These are phyloP conservation scores for Dioscorea alata DNA, from an alignment of 106 monocot species.

Conservation along the genomic window DNA sequence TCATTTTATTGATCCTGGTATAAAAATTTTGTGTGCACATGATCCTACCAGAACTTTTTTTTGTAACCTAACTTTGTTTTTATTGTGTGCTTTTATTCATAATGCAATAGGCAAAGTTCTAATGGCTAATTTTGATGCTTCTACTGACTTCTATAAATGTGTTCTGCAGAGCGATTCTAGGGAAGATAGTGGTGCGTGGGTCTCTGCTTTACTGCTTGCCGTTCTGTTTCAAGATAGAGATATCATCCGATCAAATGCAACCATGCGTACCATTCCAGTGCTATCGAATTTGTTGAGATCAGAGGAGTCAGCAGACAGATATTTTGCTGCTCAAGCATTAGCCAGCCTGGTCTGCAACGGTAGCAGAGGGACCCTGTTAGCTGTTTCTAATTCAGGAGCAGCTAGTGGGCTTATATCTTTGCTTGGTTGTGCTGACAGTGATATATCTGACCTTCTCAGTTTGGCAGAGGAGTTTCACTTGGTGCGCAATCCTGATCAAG, in stretches of 20 bases:
- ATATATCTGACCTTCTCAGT: constrained; percentile 72
- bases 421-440: constrained; percentile 94
- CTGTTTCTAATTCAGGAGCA: constrained; percentile 93
- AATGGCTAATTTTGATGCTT: background rate
- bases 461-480: constrained; percentile 79
- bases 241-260: constrained; percentile 54
- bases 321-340: constrained; percentile 95
- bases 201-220: constrained; percentile 80
- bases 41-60: too few relatives aligned
- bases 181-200: constrained; percentile 77
- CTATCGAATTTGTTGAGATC: constrained; percentile 75
- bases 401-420: constrained; percentile 72
- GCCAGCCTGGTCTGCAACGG: constrained; percentile 80
- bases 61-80: too few relatives aligned
- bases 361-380: constrained; percentile 69
- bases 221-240: constrained; percentile 78
- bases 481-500: constrained; percentile 65
- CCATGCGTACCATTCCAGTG: constrained; percentile 75
- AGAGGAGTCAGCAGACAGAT: constrained; percentile 71
- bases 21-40: too few relatives aligned
- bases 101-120: background rate
- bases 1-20: too few relatives aligned
- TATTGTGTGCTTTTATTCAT: too few relatives aligned
- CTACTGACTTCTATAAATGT: background rate
- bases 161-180: constrained; percentile 64